phyloP scores from a whole-genome alignment of 2,329 filamentous ascomycete genomes.

The Apiospora pterosperma region DNA sequence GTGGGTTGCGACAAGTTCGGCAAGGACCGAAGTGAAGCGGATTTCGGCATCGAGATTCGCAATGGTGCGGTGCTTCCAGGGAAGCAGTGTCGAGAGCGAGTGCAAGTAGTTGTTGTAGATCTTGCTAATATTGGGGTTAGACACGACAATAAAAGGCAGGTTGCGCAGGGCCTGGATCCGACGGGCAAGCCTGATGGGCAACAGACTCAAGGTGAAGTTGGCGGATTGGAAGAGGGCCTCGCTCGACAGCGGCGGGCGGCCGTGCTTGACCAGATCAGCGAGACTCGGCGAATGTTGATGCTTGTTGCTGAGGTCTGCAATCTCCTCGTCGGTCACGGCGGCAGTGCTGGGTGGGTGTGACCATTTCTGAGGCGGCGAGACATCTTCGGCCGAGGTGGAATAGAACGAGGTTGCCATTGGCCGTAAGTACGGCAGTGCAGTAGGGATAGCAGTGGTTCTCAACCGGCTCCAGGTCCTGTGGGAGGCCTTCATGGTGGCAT shows the following conservation, averaged over 20 bases:
- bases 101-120: conserved; percentile 98
- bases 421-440: conserved; percentile 12
- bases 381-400: conserved; percentile 23
- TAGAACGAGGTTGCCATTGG: conserved; percentile 7
- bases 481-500: conserved; percentile 47
- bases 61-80: conserved; percentile 69
- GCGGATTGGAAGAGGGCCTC: conserved; percentile 82
- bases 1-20: conserved; percentile 93
- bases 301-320: conserved; percentile 72
- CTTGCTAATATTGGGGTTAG: conserved; percentile 90
- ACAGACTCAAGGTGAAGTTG: conserved; percentile 90
- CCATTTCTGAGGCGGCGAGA: conserved; percentile 25
- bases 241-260: conserved; percentile 78
- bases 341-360: conserved; percentile 41
- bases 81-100: conserved; percentile 84
- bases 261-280: conserved; percentile 80
- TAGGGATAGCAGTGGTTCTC: conserved; percentile 14
- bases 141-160: conserved; percentile 94
- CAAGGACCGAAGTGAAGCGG: conserved; percentile 86
- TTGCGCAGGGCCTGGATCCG: conserved; percentile 91
- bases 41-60: conserved; percentile 82
- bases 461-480: conserved; percentile 34
- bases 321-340: conserved; percentile 68
- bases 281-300: conserved; percentile 80
- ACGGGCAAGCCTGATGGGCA: conserved; percentile 88